Evolutionary conservation across 108 stramenopile species (phyloP).

Genomic region (Fragilaria radians): DNA sequence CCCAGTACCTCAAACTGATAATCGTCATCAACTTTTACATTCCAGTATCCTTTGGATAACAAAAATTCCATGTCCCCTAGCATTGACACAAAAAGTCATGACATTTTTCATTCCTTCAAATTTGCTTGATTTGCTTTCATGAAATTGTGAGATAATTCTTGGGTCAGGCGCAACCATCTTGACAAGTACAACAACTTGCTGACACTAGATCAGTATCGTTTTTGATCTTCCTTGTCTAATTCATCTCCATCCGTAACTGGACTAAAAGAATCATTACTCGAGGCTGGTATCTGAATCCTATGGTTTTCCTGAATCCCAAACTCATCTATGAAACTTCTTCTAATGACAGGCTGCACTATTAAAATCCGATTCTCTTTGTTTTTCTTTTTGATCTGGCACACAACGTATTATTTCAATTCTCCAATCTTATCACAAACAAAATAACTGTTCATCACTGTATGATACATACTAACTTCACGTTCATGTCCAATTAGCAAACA

Average conservation of each 20-base stretch:
- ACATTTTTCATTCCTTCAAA: slow-evolving; percentile 3
- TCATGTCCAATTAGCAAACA: slow-evolving; percentile 12
- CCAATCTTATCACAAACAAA: too few relatives aligned
- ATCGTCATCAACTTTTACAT: slow-evolving; percentile 11
- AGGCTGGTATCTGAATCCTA: too few relatives aligned
- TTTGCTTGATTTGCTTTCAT: too few relatives aligned
- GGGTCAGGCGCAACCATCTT: not conserved
- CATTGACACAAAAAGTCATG: slow-evolving; percentile 16
- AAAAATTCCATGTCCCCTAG: too few relatives aligned
- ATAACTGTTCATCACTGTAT: slow-evolving; percentile 5
- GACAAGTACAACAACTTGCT: not conserved
- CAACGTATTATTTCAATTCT: too few relatives aligned
- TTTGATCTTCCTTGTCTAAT: not conserved
- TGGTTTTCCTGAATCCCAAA: slow-evolving; percentile 9
- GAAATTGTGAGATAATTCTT: too few relatives aligned
- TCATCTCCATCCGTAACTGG: too few relatives aligned
- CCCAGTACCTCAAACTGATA: not conserved
- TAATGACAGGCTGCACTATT: slow-evolving; percentile 36
- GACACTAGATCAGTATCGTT: too few relatives aligned
- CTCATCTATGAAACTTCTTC: slow-evolving; percentile 25
- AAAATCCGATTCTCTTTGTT: not conserved
- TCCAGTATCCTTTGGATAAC: slow-evolving; percentile 12
- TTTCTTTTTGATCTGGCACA: too few relatives aligned
- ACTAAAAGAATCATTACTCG: too few relatives aligned
- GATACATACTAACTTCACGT: slow-evolving; percentile 2